These are phyloP conservation scores for Apiospora malaysiana DNA, from an alignment of 2,329 filamentous ascomycete genomes.

Conservation along the genomic window DNA sequence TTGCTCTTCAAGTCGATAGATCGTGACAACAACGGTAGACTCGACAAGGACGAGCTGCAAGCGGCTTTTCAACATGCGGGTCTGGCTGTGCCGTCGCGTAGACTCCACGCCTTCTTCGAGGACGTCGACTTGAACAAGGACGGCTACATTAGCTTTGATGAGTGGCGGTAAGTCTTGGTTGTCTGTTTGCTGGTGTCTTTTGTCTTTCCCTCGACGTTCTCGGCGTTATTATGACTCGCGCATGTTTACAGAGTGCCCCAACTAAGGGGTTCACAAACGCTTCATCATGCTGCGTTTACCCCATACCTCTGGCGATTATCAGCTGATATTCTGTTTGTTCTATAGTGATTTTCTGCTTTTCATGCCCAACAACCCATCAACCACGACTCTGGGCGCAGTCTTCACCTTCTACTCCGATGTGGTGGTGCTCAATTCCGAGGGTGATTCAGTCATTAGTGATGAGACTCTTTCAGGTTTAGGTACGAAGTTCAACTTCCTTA, in stretches of 20 bases:
- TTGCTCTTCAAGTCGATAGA: constrained; percentile 87
- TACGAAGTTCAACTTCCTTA: constrained; percentile 75
- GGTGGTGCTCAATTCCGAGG: constrained; percentile 88
- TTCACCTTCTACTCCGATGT: constrained; percentile 91
- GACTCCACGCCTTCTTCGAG: constrained; percentile 83
- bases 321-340: constrained; percentile 20
- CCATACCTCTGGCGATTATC: constrained; percentile 24
- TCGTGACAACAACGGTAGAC: constrained; percentile 79
- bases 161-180: constrained; percentile 82
- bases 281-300: not conserved
- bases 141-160: constrained; percentile 85
- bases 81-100: constrained; percentile 76
- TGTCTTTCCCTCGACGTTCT: not conserved
- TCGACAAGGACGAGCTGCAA: constrained; percentile 85
- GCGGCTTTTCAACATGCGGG: constrained; percentile 80
- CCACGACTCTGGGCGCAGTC: constrained; percentile 78
- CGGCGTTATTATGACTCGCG: not conserved
- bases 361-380: constrained; percentile 69
- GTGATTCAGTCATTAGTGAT: constrained; percentile 90
- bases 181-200: not conserved
- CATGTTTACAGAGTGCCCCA: not conserved
- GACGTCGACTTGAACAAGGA: constrained; percentile 91
- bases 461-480: constrained; percentile 92
- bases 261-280: not conserved
- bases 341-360: constrained; percentile 90